Evolutionary conservation across 1,284 basidiomycete genomes (phyloP).

Genomic region (Tausonia pullulans): DNA sequence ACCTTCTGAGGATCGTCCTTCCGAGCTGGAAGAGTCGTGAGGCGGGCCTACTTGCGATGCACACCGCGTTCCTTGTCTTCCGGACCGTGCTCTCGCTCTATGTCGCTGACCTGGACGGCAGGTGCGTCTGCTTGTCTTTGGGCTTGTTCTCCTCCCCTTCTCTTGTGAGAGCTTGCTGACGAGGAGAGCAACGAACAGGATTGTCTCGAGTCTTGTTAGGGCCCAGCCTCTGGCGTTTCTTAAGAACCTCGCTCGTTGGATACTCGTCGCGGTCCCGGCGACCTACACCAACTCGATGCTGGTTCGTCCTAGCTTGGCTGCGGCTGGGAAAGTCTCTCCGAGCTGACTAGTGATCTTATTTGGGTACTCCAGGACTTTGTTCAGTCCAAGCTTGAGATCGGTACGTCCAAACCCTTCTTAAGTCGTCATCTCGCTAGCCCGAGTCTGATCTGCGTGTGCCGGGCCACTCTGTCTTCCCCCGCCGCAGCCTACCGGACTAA

Average conservation of each 20-base stretch:
- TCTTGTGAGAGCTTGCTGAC: background rate
- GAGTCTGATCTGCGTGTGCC: no score
- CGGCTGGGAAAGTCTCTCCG: background rate
- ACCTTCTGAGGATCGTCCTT: slow-evolving; percentile 77
- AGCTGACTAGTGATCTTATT: background rate
- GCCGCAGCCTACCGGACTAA: slow-evolving; percentile 8
- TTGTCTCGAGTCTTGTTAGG: slow-evolving; percentile 90
- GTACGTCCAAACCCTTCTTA: slow-evolving; percentile 51
- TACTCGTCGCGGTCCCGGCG: slow-evolving; percentile 84
- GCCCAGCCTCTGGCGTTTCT: slow-evolving; percentile 71
- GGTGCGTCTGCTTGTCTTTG: slow-evolving; percentile 42
- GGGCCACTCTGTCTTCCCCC: no score
- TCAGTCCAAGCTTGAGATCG: slow-evolving; percentile 80
- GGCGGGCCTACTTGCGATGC: slow-evolving; percentile 71
- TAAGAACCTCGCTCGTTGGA: slow-evolving; percentile 76
- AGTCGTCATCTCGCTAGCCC: no score
- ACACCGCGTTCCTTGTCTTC: slow-evolving; percentile 76
- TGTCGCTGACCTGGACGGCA: slow-evolving; percentile 86
- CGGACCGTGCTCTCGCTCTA: slow-evolving; percentile 89
- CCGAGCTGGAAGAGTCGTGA: slow-evolving; percentile 76
- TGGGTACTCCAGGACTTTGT: slow-evolving; percentile 49
- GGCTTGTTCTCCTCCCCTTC: background rate
- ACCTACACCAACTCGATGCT: slow-evolving; percentile 97
- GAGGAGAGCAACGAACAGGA: slow-evolving; percentile 43
- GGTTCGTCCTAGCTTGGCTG: background rate